Base-by-base conservation (phyloP, 2,329 filamentous ascomycete species). In the Exophiala sp. region DNA sequence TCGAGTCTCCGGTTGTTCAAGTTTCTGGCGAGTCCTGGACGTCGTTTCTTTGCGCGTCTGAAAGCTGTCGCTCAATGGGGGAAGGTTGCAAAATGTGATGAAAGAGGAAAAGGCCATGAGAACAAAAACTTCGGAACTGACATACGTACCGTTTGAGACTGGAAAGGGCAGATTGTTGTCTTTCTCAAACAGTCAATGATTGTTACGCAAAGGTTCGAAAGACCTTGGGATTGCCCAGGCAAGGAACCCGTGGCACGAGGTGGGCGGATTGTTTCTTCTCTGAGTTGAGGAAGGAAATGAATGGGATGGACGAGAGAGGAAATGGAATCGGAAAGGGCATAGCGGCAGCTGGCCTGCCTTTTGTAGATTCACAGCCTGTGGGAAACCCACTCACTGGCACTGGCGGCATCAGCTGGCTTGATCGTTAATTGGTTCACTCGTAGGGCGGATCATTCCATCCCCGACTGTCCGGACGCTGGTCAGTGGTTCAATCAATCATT, bases 281-380 rank as follows among this genome's bases (percentile, higher is more conserved):
- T n/a, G 29, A 14, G n/a, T 12, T 24, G n/a, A 24, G 43, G 38
- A 29, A 36, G 53, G 47, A 51, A 33, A 48, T 18, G 41, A 43
- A 24, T 20, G 29, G 41, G 41, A 43, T 60, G 57, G 57, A 60
- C 57, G 54, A 60, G 57, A 60, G 57, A 60, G 57, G 57, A 60
- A 60, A 60, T 53, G 54, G 57, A 60, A 44, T 60, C 57, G 54
- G 57, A 60, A 60, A 60, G 57, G 57, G 57, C 54, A 60, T 60
- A 60, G 57, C 54, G 57, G 57, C 57, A 54, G 29, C 47, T 51
- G 57, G 54, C 57, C 54, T 60, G 54, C 57, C 57, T 60, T 60
- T 57, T 57, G 54, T 57, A 60, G 57, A 60, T 52, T 55, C 47
- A 60, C 45, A 50, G 40, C 47, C 38, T 46, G 44, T 41, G 50